A percentile compares a stretch with the other conserved stretches of the same genome.
Conservation (phyloP, 75 land plant genomes). For the Ceratopteris richardii region DNA sequence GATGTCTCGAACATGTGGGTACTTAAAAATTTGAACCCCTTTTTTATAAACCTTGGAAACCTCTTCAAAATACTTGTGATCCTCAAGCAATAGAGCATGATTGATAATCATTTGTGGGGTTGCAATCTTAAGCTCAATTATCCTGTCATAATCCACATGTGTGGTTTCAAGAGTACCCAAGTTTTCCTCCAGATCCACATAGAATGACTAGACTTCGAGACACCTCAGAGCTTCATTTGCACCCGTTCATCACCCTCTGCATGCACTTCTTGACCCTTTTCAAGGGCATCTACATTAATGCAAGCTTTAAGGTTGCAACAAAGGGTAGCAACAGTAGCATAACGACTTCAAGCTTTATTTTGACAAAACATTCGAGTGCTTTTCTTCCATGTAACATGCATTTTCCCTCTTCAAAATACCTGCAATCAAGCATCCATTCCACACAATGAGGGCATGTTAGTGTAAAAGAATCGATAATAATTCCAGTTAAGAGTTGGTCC, state of each 20-base stretch:
- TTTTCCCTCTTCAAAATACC: no score
- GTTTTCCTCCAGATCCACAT: slow-evolving; percentile 91
- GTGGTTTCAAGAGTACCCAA: slow-evolving; percentile 73
- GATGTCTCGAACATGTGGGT: slow-evolving; percentile 90
- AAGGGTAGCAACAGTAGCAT: no score
- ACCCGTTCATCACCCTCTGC: slow-evolving; percentile 88
- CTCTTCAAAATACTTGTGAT: slow-evolving; percentile 78
- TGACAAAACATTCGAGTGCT: no score
- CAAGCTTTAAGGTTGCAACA: no score
- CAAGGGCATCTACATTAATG: no score
- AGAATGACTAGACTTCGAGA: slow-evolving; percentile 80
- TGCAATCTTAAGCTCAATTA: slow-evolving; percentile 81
- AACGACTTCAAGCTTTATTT: no score
- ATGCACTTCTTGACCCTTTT: no score
- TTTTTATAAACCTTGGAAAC: slow-evolving; percentile 89
- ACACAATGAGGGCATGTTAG: no score
- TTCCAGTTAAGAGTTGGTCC: no score
- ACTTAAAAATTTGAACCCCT: slow-evolving; percentile 90
- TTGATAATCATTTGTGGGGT: slow-evolving; percentile 92
- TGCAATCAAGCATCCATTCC: no score
- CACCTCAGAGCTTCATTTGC: slow-evolving; percentile 85
- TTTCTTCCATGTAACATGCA: no score
- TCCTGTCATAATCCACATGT: slow-evolving; percentile 72
- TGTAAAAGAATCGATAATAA: no score
- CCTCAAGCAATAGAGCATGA: slow-evolving; percentile 79